Base-by-base conservation (phyloP, 2,329 filamentous ascomycete genomes). In the Colletotrichum eleusines region DNA sequence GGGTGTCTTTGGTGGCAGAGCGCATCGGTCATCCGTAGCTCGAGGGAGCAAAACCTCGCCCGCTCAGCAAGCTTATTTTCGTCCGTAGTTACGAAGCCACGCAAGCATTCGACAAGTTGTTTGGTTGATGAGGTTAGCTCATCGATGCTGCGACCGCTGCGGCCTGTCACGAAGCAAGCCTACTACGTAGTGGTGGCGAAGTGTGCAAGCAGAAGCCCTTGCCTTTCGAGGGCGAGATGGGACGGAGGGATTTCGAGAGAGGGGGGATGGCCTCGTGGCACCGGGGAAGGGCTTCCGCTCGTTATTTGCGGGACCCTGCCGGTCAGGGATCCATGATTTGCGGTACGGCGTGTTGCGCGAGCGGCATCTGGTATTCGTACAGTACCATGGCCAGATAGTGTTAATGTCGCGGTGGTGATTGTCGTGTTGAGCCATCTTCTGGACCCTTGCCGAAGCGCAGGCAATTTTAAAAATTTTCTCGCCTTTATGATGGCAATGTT, bases 251-350 rank as follows among this genome's bases (percentile, higher is more conserved):
- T 66, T n/a, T n/a, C n/a, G n/a, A 20, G 18, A 11, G 20, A 9
- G 42, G 44, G 66, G 66, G 55, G 48, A 46, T 61, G 55, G 40
- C 59, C 60, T 66, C 69, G 66, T 72, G 69, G 69, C 69, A 72
- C 66, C 69, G 69, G 69, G 69, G 69, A 72, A 72, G 54, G 54
- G 40, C 66, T 70, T 72, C 69, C 69, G 69, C 55, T 63, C 23
- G 65, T 20, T 54, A n/a, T 35, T 46, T 42, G 57, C 33, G 66
- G 42, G 42, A 58, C 23, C 28, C 26, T 53, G 33, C n/a, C 61
- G 38, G 31, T n/a, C 51, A 28, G 38, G 40, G 51, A 44, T n/a
- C 62, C 40, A 48, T 48, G 9, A 48, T 40, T 14, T 51, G 48
- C 48, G 48, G 35, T 54, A 50, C 48, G 35, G 38, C 12, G 35